Base-by-base conservation (phyloP, 1,139 yeast genomes). In the Saccharomycopsis hybrid region DNA sequence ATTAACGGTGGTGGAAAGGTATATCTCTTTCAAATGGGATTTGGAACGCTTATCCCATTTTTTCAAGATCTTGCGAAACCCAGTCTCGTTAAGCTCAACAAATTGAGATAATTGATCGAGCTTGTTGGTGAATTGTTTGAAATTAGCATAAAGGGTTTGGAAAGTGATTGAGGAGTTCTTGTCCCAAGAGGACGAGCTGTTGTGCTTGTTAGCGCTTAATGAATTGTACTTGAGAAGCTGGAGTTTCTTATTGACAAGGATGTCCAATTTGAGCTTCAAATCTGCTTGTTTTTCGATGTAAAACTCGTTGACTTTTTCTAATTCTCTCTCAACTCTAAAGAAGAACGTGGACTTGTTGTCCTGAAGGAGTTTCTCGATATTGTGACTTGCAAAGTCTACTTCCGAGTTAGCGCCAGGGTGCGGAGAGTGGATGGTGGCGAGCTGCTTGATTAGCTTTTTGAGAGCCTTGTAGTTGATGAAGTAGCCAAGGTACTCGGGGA, bases 41-140 rank as follows among this genome's bases (percentile, higher is more conserved):
- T 90, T 89, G 24, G 97, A 88, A 55, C 97, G 74, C 66, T 92
- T 92, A 66, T 92, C 98, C 98, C 98, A 92, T 69, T 92, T 92
- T 64, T 92, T 92, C 59, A 92, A 77, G 35, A 88, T 97, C 66
- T 92, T 92, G 32, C 94, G 82, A 66, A 92, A 92, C 18, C 97
- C 98, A 0, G 96, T 88, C 61, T 92, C 96, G 63, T 92, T 92
- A 54, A 92, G 72, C 64, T 90, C 96, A 42, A 92, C 89, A 66
- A 87, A 92, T 65, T 90, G 97, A 62, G 92, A 96, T 31, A 92
- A 71, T 52, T 95, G 75, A 56, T 86, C 83, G 56, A 92, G 71
- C 65, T 92, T 97, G 58, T 90, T 86, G 49, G 95, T 85, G 59
- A 87, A 87, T 60, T 94, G 82, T 63, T 85, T 87, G 65, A 90